Conservation (phyloP, 768 basidiomycete species). For the Mycena floridula region DNA sequence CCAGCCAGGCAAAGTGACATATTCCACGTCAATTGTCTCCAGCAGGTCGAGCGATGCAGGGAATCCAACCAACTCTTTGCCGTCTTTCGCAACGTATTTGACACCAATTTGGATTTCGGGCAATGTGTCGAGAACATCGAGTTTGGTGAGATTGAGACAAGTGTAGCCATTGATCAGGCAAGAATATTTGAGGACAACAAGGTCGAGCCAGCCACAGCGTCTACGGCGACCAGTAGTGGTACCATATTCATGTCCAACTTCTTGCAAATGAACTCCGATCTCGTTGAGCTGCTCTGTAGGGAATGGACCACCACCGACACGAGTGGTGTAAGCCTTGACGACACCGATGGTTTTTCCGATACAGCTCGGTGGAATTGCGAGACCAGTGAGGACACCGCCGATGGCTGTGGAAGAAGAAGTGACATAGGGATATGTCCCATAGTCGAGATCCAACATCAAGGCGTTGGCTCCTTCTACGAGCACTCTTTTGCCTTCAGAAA, state of each 20-base stretch:
- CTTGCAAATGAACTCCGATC: conserved; percentile 82
- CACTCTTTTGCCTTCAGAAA: conserved; percentile 68
- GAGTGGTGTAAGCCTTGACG: conserved; percentile 96
- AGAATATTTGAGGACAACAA: conserved; percentile 92
- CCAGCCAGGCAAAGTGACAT: conserved; percentile 92
- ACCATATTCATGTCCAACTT: conserved; percentile 89
- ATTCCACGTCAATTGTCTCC: conserved; percentile 74
- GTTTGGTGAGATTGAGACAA: conserved; percentile 88
- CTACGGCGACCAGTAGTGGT: conserved; percentile 88
- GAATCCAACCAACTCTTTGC: conserved; percentile 74
- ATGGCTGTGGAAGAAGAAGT: conserved; percentile 92
- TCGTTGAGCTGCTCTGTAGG: conserved; percentile 92
- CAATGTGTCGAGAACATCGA: conserved; percentile 85
- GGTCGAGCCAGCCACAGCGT: conserved; percentile 96
- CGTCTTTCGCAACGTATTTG: conserved; percentile 68
- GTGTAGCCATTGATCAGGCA: conserved; percentile 95
- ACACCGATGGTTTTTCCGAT: conserved; percentile 90
- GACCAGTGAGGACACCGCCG: conserved; percentile 94
- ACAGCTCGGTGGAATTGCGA: conserved; percentile 90
- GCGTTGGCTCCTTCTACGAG: conserved; percentile 98
- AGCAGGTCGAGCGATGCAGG: conserved; percentile 84
- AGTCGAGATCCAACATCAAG: conserved; percentile 96
- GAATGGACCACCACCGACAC: conserved; percentile 98
- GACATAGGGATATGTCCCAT: conserved; percentile 96
- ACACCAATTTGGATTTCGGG: conserved; percentile 84